Conservation (phyloP, 306 rosid genomes). For the Rosa chinensis region DNA sequence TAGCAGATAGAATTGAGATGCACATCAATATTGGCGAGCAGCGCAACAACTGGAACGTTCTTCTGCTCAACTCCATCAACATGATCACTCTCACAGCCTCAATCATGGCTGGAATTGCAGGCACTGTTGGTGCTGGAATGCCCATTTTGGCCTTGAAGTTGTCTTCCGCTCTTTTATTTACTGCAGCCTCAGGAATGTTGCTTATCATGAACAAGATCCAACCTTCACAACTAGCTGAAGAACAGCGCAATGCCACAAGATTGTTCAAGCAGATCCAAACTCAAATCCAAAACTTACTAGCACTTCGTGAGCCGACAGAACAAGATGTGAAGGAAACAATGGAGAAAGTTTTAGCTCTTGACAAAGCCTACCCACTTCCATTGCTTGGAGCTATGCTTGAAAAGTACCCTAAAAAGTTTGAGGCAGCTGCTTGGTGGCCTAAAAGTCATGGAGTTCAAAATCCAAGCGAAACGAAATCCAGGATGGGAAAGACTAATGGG, state of each 20-base stretch:
- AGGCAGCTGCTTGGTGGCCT: constrained; percentile 90
- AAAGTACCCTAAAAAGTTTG: constrained; percentile 55
- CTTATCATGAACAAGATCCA: constrained; percentile 68
- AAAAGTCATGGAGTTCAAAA: constrained; percentile 5
- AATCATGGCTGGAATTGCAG: constrained; percentile 53
- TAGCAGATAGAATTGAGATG: constrained; percentile 64
- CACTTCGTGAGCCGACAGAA: constrained; percentile 29
- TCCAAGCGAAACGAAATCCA: neutral
- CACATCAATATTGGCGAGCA: constrained; percentile 62
- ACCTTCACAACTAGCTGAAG: constrained; percentile 84
- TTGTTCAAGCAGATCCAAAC: constrained; percentile 49
- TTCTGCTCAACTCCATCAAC: constrained; percentile 66
- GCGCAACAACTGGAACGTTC: constrained; percentile 70
- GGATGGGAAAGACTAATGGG: constrained; percentile 38
- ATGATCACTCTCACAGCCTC: constrained; percentile 77
- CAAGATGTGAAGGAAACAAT: constrained; percentile 46
- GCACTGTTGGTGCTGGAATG: constrained; percentile 22
- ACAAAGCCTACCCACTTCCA: constrained; percentile 81
- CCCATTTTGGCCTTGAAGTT: constrained; percentile 50
- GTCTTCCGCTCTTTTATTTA: constrained; percentile 53
- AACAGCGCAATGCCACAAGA: constrained; percentile 70
- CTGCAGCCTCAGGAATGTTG: constrained; percentile 64
- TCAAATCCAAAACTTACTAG: constrained; percentile 41
- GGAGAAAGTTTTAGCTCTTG: constrained; percentile 62
- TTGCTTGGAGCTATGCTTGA: constrained; percentile 73